These are phyloP conservation scores for Sporothrix luriei DNA, from an alignment of 2,329 filamentous ascomycete species.

Conservation along the genomic window DNA sequence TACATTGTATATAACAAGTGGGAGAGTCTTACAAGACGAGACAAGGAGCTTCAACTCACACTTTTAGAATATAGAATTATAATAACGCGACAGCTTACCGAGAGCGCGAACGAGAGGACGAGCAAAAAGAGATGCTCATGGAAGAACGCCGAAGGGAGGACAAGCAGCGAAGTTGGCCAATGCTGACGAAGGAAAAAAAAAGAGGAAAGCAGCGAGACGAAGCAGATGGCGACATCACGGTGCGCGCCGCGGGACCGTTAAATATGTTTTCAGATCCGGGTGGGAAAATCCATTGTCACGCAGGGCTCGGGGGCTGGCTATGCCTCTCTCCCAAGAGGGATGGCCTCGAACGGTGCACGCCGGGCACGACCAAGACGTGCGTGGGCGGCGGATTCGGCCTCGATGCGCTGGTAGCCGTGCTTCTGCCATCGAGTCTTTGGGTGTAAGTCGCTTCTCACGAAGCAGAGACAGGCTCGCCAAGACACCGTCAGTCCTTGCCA, in stretches of 20 bases:
- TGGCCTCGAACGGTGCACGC: background rate
- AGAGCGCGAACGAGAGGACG: conserved; percentile 33
- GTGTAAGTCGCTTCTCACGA: conserved; percentile 8
- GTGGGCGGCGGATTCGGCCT: background rate
- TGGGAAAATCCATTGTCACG: conserved; percentile 1
- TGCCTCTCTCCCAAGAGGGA: background rate
- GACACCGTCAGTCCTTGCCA: background rate
- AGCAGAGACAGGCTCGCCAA: background rate
- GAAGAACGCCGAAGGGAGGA: conserved; percentile 22
- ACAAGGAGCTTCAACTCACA: background rate
- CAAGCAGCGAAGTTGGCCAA: conserved; percentile 10
- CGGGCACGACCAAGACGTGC: conserved; percentile 8
- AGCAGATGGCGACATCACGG: conserved; percentile 15
- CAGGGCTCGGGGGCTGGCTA: no score
- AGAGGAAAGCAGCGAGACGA: conserved; percentile 15
- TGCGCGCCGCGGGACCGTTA: conserved; percentile 10
- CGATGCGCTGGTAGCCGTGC: background rate
- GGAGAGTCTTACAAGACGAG: background rate
- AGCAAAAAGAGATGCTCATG: conserved; percentile 33
- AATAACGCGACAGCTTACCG: background rate
- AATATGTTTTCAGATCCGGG: conserved; percentile 13
- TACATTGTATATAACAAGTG: background rate
- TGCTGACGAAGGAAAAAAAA: conserved; percentile 15
- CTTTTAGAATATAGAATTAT: conserved; percentile 12
- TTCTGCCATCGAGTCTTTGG: background rate